phyloP scores from a whole-genome alignment of 495 filamentous ascomycete species.

The Chaetomium tenue region DNA sequence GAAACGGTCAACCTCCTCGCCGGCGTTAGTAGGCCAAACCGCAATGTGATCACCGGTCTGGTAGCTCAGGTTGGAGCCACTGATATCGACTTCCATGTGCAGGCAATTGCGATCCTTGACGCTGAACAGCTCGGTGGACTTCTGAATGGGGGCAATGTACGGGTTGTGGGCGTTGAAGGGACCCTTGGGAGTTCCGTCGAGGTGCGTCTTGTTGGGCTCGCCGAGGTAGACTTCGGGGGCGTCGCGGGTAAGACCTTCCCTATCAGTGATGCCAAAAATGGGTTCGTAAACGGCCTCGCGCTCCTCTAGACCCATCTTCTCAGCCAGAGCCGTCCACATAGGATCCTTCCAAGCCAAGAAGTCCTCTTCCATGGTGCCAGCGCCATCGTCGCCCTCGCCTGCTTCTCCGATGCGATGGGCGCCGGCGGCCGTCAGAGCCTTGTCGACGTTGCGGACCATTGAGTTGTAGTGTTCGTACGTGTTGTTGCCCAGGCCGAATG shows the following conservation, averaged over 20 bases:
- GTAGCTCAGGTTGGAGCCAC: conserved; percentile 81
- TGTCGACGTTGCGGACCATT: conserved; percentile 90
- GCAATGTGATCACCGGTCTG: conserved; percentile 97
- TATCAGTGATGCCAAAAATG: conserved; percentile 78
- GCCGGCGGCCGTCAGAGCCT: conserved; percentile 74
- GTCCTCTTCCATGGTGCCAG: conserved; percentile 99
- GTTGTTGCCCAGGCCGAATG: conserved; percentile 97
- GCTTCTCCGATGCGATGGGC: conserved; percentile 79
- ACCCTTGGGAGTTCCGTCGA: conserved; percentile 79
- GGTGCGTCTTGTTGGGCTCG: conserved; percentile 94
- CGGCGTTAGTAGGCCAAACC: conserved; percentile 95
- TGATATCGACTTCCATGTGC: conserved; percentile 94
- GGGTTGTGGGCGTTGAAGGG: conserved; percentile 97
- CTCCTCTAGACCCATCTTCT: conserved; percentile 85
- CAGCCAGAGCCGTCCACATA: conserved; percentile 86
- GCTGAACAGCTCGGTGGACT: conserved; percentile 86
- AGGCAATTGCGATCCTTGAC: conserved; percentile 93
- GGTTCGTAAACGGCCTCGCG: conserved; percentile 96
- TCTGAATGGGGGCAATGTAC: conserved; percentile 88
- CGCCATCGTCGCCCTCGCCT: conserved; percentile 96
- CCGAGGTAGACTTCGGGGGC: conserved; percentile 90
- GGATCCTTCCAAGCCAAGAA: conserved; percentile 99
- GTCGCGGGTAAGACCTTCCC: conserved; percentile 68
- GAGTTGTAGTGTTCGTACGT: conserved; percentile 99
- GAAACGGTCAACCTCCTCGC: conserved; percentile 88